phyloP scores from a whole-genome alignment of 2,329 filamentous ascomycete genomes.

The Aureobasidium musti region DNA sequence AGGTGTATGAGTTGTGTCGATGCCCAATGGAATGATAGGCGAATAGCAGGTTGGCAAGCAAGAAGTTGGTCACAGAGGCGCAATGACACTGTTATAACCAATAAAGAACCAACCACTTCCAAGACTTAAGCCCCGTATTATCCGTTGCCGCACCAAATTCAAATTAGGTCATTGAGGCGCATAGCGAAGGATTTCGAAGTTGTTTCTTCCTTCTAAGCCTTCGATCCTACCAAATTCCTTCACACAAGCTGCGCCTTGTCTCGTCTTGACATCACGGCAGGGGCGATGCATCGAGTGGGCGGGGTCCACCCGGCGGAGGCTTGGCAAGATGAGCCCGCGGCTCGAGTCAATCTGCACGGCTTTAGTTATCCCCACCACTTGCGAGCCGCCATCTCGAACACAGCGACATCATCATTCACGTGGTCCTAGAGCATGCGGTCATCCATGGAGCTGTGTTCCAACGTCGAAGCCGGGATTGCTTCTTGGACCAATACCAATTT shows the following conservation, averaged over 20 bases:
- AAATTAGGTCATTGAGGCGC: conserved; percentile 25
- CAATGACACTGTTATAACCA: conserved; percentile 13
- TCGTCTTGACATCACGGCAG: conserved; percentile 19
- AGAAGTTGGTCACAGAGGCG: neutral
- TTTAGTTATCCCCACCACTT: conserved; percentile 6
- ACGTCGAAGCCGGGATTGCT: neutral
- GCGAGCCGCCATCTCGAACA: neutral
- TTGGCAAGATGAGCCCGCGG: neutral
- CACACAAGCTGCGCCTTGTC: conserved; percentile 22
- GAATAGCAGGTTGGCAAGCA: neutral
- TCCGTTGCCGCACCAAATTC: conserved; percentile 10
- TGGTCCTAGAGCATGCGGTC: neutral
- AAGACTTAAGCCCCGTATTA: conserved; percentile 15
- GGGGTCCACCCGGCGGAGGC: conserved; percentile 6
- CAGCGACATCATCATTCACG: conserved; percentile 12
- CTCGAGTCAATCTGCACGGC: conserved; percentile 1
- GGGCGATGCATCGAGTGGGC: conserved; percentile 7
- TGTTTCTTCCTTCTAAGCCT: conserved; percentile 9
- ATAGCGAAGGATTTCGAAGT: neutral
- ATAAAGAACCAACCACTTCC: conserved; percentile 8
- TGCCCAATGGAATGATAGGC: neutral
- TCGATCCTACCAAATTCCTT: conserved; percentile 20
- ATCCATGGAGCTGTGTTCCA: neutral
- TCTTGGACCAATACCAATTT: neutral
- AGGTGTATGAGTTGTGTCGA: neutral